Base-by-base conservation (phyloP, 2,329 filamentous ascomycete species). In the Beauveria caledonica region DNA sequence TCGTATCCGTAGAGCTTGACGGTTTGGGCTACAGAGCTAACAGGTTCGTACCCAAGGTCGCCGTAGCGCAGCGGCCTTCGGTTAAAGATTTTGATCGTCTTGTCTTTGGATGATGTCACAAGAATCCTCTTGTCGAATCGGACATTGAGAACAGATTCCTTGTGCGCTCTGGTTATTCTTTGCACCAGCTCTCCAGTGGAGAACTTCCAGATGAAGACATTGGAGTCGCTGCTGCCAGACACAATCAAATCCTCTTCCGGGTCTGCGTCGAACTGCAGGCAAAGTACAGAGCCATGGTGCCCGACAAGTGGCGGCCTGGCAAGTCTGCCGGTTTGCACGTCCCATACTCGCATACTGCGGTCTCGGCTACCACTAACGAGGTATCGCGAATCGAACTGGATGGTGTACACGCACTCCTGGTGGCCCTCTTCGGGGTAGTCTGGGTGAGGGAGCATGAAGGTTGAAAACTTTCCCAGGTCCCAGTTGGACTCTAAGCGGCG, bases 61-160 rank as follows among this genome's bases (percentile, higher is more conserved):
- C 83, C 83, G 48, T 80, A 77, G 36, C 77, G 76, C n/a, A 96
- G 76, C 19, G 85, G 79, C 19, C 78, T 81, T 5, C 94, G 86
- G 71, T 93, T 97, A 83, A 96, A 99, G 19, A 99, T 86, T 73
- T 97, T 97, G 78, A 99, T 96, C 0, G 88, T 88, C 73, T 92
- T 95, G 73, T 99, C 94, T 72, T 99, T 99, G 53, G 93, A 97
- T 69, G 94, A 97, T 0, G 94, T 99, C 13, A 97, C 91, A 4
- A 99, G 80, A 64, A 95, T 95, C 9, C 90, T 85, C 65, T 90
- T 87, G 70, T 97, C 92, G 66, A 97, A 99, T 63, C 90, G 85
- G 60, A 99, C 85, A 69, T 97, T 97, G 17, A 99, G 78, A 0
- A 99, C 92, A 0, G 93, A 96, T 72, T 99, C 94, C 33, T 80